Percentiles rank a stretch among this genome's conserved stretches.
These are phyloP conservation scores for Skeletonema grethae DNA, from an alignment of 108 stramenopile genomes.

Conservation along the genomic window DNA sequence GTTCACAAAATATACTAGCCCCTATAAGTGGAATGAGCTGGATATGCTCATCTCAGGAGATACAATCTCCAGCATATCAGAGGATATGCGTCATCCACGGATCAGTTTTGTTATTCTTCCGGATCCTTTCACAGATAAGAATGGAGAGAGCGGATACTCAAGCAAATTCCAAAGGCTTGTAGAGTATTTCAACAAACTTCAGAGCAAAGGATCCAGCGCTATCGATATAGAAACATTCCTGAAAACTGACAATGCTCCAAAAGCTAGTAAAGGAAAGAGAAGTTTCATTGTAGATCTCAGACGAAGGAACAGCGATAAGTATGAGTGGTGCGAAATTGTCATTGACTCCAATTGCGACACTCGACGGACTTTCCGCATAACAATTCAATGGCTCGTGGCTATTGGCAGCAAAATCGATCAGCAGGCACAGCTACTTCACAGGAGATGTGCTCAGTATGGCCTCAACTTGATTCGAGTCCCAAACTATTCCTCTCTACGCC, in stretches of 20 bases:
- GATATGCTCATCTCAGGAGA: constrained; percentile 87
- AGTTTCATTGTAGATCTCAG: constrained; percentile 66
- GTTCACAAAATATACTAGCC: constrained; percentile 79
- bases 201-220: constrained; percentile 44
- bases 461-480: constrained; percentile 70
- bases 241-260: constrained; percentile 25
- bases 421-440: constrained; percentile 79
- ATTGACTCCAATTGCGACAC: constrained; percentile 75
- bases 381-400: constrained; percentile 91
- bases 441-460: constrained; percentile 81
- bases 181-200: constrained; percentile 73
- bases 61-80: constrained; percentile 55
- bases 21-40: constrained; percentile 83
- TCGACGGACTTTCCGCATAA: constrained; percentile 73
- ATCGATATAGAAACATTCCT: constrained; percentile 54
- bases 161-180: constrained; percentile 68
- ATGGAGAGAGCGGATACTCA: constrained; percentile 72
- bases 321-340: constrained; percentile 86
- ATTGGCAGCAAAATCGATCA: constrained; percentile 79
- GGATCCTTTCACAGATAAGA: constrained; percentile 48
- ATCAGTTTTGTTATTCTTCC: constrained; percentile 82
- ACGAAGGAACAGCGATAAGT: constrained; percentile 66
- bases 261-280: constrained; percentile 51
- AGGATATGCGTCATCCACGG: constrained; percentile 72
- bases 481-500: constrained; percentile 58